phyloP scores from a whole-genome alignment of 1,284 basidiomycete genomes.

The Papiliotrema nemorosa region DNA sequence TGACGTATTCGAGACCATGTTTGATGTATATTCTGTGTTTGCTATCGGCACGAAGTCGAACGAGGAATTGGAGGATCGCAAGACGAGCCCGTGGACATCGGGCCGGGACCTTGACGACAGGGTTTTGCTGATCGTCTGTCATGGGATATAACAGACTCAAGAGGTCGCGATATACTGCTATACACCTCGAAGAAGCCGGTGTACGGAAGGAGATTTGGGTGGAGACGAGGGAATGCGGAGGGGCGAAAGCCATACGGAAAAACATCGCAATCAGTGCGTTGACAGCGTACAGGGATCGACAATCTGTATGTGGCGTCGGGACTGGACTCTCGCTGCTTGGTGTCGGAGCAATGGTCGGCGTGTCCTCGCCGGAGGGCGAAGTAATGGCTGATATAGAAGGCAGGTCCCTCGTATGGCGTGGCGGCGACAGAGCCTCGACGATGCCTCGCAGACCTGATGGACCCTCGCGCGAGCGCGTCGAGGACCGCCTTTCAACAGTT shows the following conservation, averaged over 20 bases:
- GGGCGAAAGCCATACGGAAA: constrained; percentile 49
- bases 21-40: constrained; percentile 81
- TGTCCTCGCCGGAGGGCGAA: constrained; percentile 1
- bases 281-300: constrained; percentile 47
- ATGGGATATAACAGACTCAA: constrained; percentile 48
- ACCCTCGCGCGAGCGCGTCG: constrained; percentile 7
- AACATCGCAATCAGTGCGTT: constrained; percentile 52
- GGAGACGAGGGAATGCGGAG: constrained; percentile 40
- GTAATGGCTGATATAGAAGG: constrained; percentile 8
- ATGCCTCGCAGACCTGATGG: constrained; percentile 29
- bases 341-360: not conserved
- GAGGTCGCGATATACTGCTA: constrained; percentile 52
- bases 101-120: constrained; percentile 34
- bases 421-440: constrained; percentile 36
- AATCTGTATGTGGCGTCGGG: constrained; percentile 25
- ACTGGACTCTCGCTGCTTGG: not conserved
- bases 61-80: constrained; percentile 76
- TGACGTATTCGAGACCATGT: constrained; percentile 49
- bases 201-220: constrained; percentile 37
- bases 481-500: constrained; percentile 4
- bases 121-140: constrained; percentile 22
- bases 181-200: constrained; percentile 49
- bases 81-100: constrained; percentile 64
- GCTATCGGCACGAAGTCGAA: constrained; percentile 84
- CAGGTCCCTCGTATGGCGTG: constrained; percentile 21